Evolutionary conservation across 108 stramenopile genomes (phyloP).

Genomic region (Bacterosira constricta): DNA sequence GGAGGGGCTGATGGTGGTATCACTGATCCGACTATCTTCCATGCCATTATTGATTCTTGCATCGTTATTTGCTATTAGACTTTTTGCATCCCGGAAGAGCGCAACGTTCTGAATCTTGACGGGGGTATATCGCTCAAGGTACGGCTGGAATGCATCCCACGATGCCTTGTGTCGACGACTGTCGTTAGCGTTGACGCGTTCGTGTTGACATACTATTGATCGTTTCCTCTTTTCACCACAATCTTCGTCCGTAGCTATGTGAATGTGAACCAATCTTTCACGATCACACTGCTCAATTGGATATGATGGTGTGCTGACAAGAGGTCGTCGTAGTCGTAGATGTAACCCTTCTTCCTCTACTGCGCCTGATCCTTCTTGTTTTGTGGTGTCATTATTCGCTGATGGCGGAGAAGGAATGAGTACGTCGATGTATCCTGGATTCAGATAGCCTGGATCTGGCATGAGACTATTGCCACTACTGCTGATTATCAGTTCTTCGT

Average conservation of each 20-base stretch:
- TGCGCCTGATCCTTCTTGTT: background rate
- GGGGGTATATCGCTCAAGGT: slow-evolving; percentile 33
- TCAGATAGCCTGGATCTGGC: slow-evolving; percentile 19
- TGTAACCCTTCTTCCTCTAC: background rate
- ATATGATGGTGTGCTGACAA: slow-evolving; percentile 21
- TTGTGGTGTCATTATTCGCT: background rate
- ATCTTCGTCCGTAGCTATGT: background rate
- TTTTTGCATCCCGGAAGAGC: slow-evolving; percentile 9
- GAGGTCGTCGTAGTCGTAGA: background rate
- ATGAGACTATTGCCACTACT: too few relatives aligned
- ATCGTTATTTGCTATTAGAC: background rate
- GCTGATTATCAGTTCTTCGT: too few relatives aligned
- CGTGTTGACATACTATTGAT: background rate
- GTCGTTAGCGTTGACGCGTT: background rate
- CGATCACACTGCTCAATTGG: slow-evolving; percentile 16
- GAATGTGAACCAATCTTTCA: slow-evolving; percentile 17
- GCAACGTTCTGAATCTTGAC: slow-evolving; percentile 25
- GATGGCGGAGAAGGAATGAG: background rate
- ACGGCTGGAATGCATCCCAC: slow-evolving; percentile 35
- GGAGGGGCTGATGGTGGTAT: too few relatives aligned
- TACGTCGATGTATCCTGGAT: slow-evolving; percentile 27
- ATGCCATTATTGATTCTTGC: background rate
- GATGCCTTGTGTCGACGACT: background rate
- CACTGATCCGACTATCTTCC: background rate
- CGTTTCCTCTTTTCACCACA: background rate